These are phyloP conservation scores for Stagonosporopsis rhizophila DNA, from an alignment of 2,329 filamentous ascomycete genomes.

Conservation along the genomic window DNA sequence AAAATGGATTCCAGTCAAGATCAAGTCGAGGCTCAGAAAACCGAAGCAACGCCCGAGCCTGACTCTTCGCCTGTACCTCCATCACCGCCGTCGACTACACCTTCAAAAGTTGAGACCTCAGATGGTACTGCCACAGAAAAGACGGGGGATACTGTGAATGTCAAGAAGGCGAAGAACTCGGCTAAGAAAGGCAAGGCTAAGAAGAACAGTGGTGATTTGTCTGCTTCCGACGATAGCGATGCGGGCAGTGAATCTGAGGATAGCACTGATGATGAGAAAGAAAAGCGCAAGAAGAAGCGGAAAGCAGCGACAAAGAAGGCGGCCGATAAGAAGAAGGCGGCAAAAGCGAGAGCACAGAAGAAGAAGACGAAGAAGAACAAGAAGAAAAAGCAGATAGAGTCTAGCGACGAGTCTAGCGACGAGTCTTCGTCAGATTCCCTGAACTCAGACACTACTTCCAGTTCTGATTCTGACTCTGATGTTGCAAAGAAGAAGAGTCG, in stretches of 20 bases:
- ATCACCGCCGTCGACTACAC: neutral
- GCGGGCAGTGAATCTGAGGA: constrained; percentile 29
- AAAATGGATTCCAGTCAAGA: constrained; percentile 27
- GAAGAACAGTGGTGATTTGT: constrained; percentile 21
- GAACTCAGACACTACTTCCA: constrained; percentile 18
- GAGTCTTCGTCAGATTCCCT: constrained; percentile 25
- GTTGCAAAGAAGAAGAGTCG: constrained; percentile 17
- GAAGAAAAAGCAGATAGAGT: constrained; percentile 26
- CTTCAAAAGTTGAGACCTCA: constrained; percentile 7
- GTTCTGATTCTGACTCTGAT: constrained; percentile 25
- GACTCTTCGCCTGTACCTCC: neutral
- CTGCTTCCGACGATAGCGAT: constrained; percentile 32
- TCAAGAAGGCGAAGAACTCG: neutral
- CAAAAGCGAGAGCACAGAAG: constrained; percentile 27
- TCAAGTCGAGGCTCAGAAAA: constrained; percentile 14
- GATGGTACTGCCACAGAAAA: neutral
- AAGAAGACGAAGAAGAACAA: constrained; percentile 29
- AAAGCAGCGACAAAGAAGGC: constrained; percentile 19
- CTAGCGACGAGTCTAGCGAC: constrained; percentile 26
- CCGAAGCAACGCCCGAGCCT: constrained; percentile 5
- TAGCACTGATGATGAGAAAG: constrained; percentile 31
- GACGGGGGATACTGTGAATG: neutral
- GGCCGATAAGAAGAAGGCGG: constrained; percentile 27
- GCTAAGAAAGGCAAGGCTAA: constrained; percentile 17
- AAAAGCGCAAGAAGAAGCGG: constrained; percentile 30